Evolutionary conservation across 2,329 filamentous ascomycete species (phyloP).

Genomic region (Fusarium lyarnte): DNA sequence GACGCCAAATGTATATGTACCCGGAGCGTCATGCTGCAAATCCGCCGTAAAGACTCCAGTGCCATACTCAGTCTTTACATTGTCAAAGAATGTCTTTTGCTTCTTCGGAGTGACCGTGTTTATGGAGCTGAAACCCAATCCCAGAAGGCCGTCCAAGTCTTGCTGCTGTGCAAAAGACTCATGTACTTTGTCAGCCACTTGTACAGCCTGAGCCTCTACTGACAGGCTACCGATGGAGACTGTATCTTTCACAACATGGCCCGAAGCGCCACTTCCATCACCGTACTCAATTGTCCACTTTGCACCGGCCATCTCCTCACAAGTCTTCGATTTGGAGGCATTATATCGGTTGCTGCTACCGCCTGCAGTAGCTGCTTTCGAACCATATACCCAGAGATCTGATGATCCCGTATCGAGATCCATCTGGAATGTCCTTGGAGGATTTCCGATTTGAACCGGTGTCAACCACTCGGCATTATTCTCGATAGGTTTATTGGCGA

Average conservation of each 20-base stretch:
- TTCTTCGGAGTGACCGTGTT: slow-evolving; percentile 54
- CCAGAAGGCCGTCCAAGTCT: slow-evolving; percentile 55
- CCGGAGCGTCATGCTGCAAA: slow-evolving; percentile 63
- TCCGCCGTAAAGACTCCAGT: slow-evolving; percentile 72
- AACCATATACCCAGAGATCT: slow-evolving; percentile 60
- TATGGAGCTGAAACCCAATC: slow-evolving; percentile 54
- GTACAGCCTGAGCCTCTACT: slow-evolving; percentile 54
- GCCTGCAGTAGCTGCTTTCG: slow-evolving; percentile 52
- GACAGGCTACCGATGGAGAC: slow-evolving; percentile 56
- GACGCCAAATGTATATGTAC: slow-evolving; percentile 78
- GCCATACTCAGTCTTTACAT: slow-evolving; percentile 33
- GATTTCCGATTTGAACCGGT: slow-evolving; percentile 54
- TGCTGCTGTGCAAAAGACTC: slow-evolving; percentile 51
- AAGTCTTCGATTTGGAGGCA: slow-evolving; percentile 51
- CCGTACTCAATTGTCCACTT: slow-evolving; percentile 57
- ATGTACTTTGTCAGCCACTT: slow-evolving; percentile 54
- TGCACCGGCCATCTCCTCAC: slow-evolving; percentile 49
- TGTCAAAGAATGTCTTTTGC: slow-evolving; percentile 57
- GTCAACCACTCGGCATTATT: slow-evolving; percentile 52
- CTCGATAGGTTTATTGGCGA: slow-evolving; percentile 41
- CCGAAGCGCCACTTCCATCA: slow-evolving; percentile 55
- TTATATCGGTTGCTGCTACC: slow-evolving; percentile 53
- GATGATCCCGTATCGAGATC: slow-evolving; percentile 59
- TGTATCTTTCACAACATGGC: slow-evolving; percentile 55
- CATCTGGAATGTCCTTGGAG: slow-evolving; percentile 53